These are phyloP conservation scores for Teunomyces cretensis DNA, from an alignment of 805 yeast species.

Conservation along the genomic window DNA sequence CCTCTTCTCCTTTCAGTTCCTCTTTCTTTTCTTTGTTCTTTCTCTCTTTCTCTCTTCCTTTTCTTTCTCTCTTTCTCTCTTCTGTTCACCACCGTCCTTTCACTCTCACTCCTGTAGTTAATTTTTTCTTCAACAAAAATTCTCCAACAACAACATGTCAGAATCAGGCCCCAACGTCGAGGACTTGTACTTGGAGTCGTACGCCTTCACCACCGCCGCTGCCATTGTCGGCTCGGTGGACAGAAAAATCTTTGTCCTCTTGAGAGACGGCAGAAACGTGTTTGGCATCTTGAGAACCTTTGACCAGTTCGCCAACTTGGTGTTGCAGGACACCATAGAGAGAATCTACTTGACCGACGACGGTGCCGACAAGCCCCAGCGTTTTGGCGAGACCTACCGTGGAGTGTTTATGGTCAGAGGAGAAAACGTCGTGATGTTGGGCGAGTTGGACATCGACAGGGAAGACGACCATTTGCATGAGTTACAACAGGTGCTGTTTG, in stretches of 20 bases:
- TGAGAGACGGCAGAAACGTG: conserved; percentile 86
- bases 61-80: not conserved
- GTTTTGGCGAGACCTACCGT: conserved; percentile 72
- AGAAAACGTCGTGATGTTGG: conserved; percentile 91
- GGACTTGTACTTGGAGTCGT: conserved; percentile 71
- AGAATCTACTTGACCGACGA: conserved; percentile 60
- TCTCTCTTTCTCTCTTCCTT: not conserved
- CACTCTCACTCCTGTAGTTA: not conserved
- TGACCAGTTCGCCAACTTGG: conserved; percentile 92
- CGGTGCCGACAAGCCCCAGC: conserved; percentile 20
- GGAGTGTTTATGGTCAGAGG: conserved; percentile 92
- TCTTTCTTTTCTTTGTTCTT: not conserved
- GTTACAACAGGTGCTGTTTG: conserved; percentile 59
- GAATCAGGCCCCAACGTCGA: conserved; percentile 37
- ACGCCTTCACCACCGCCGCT: conserved; percentile 84
- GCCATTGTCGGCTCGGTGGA: conserved; percentile 88
- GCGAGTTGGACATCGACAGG: conserved; percentile 85
- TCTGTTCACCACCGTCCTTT: not conserved
- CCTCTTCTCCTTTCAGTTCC: not conserved
- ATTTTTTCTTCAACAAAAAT: not conserved
- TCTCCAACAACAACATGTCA: not conserved
- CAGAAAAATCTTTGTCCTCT: conserved; percentile 74
- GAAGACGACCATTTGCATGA: conserved; percentile 69
- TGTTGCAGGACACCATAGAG: conserved; percentile 87
- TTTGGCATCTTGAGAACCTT: conserved; percentile 91